These are phyloP conservation scores for Suillus lakei DNA, from an alignment of 768 basidiomycete species.

Conservation along the genomic window DNA sequence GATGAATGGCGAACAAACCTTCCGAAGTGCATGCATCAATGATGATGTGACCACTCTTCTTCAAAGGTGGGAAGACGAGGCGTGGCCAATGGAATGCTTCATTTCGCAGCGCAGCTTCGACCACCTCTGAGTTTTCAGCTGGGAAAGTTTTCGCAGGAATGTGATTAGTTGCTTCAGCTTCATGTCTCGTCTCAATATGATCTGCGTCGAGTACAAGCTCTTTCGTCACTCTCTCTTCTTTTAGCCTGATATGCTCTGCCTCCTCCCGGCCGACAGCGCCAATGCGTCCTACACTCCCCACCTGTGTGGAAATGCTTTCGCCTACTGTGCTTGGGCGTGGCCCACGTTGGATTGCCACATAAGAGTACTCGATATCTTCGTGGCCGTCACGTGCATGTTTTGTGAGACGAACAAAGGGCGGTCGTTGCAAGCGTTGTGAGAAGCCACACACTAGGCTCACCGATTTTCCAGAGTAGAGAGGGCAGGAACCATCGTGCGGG, in stretches of 20 bases:
- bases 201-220: slow-evolving; percentile 31
- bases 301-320: slow-evolving; percentile 5
- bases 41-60: slow-evolving; percentile 89
- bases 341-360: slow-evolving; percentile 87
- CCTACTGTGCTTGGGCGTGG: slow-evolving; percentile 51
- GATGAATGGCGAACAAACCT: slow-evolving; percentile 49
- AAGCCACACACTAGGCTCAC: slow-evolving; percentile 75
- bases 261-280: slow-evolving; percentile 35
- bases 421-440: slow-evolving; percentile 85
- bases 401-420: slow-evolving; percentile 82
- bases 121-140: slow-evolving; percentile 28
- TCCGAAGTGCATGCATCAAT: slow-evolving; percentile 85
- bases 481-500: slow-evolving; percentile 88
- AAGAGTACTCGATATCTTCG: slow-evolving; percentile 88
- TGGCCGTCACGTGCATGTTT: slow-evolving; percentile 87
- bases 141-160: slow-evolving; percentile 15
- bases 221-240: slow-evolving; percentile 21
- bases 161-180: slow-evolving; percentile 3
- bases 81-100: slow-evolving; percentile 92
- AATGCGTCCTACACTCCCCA: slow-evolving; percentile 29
- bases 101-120: slow-evolving; percentile 60
- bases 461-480: slow-evolving; percentile 64
- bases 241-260: slow-evolving; percentile 28
- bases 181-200: slow-evolving; percentile 4
- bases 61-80: slow-evolving; percentile 89